phyloP scores from a whole-genome alignment of 2,329 filamentous ascomycete species.

The Dactylellina sp. region DNA sequence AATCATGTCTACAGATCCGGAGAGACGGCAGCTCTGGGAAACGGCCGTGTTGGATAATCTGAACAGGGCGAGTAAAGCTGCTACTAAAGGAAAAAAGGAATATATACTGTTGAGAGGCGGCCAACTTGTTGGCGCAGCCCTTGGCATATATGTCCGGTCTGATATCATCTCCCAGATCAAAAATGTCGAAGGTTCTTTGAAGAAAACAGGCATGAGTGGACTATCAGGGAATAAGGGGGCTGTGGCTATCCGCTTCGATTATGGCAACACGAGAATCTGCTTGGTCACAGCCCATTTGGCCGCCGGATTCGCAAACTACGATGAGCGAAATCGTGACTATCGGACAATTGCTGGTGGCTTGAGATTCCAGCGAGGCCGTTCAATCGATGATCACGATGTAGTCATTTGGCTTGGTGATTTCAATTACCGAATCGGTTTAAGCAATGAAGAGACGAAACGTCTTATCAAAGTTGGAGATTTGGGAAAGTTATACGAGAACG shows the following conservation, averaged over 20 bases:
- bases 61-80: slow-evolving; percentile 74
- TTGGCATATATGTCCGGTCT: slow-evolving; percentile 89
- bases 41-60: slow-evolving; percentile 79
- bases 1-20: slow-evolving; percentile 98
- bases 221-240: slow-evolving; percentile 99
- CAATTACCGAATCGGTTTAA: slow-evolving; percentile 93
- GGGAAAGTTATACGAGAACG: slow-evolving; percentile 85
- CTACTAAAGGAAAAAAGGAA: slow-evolving; percentile 71
- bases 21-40: slow-evolving; percentile 87
- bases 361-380: slow-evolving; percentile 87
- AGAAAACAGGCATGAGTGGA: slow-evolving; percentile 94
- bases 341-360: slow-evolving; percentile 86
- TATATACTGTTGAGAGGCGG: slow-evolving; percentile 92
- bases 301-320: slow-evolving; percentile 95
- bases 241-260: slow-evolving; percentile 94
- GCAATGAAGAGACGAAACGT: slow-evolving; percentile 79
- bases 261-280: slow-evolving; percentile 89
- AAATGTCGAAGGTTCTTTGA: slow-evolving; percentile 94
- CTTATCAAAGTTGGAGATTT: slow-evolving; percentile 79
- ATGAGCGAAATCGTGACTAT: slow-evolving; percentile 94
- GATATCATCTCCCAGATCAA: slow-evolving; percentile 84
- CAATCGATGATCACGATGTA: slow-evolving; percentile 90
- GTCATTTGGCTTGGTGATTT: slow-evolving; percentile 98
- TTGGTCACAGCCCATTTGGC: slow-evolving; percentile 97
- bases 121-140: slow-evolving; percentile 90